Evolutionary conservation across 2,329 filamentous ascomycete genomes (phyloP).

Genomic region (Fusarium kyushuense): DNA sequence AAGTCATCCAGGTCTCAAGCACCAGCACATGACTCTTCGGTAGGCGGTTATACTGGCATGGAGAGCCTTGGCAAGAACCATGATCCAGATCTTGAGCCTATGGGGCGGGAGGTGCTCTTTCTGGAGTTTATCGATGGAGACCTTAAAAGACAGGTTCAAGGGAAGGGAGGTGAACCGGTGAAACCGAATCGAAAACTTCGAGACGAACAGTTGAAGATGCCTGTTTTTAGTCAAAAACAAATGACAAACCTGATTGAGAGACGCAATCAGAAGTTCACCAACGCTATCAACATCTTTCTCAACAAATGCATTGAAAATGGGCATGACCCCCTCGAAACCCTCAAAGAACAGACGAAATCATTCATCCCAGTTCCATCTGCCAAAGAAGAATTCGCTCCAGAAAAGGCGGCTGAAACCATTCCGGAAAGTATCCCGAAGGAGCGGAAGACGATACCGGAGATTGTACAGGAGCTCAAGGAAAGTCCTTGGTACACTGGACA

Average conservation of each 20-base stretch:
- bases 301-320: constrained; percentile 75
- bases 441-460: constrained; percentile 83
- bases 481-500: constrained; percentile 91
- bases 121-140: constrained; percentile 96
- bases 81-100: constrained; percentile 34
- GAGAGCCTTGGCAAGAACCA: constrained; percentile 55
- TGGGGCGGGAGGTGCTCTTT: constrained; percentile 76
- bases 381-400: constrained; percentile 49
- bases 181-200: constrained; percentile 75
- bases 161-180: constrained; percentile 77
- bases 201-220: constrained; percentile 88
- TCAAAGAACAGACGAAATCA: constrained; percentile 69
- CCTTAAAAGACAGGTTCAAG: constrained; percentile 80
- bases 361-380: constrained; percentile 73
- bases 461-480: constrained; percentile 84
- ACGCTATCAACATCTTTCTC: constrained; percentile 81
- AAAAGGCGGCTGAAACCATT: constrained; percentile 59
- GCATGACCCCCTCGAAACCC: constrained; percentile 73
- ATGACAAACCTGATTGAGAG: constrained; percentile 91
- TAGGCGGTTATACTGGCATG: constrained; percentile 66
- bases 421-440: constrained; percentile 83
- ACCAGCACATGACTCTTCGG: constrained; percentile 66
- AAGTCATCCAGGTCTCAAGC: constrained; percentile 62
- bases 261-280: constrained; percentile 84
- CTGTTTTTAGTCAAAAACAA: constrained; percentile 91